phyloP scores from a whole-genome alignment of 139 green algal genomes.

The Edaphochlamys debaryana region DNA sequence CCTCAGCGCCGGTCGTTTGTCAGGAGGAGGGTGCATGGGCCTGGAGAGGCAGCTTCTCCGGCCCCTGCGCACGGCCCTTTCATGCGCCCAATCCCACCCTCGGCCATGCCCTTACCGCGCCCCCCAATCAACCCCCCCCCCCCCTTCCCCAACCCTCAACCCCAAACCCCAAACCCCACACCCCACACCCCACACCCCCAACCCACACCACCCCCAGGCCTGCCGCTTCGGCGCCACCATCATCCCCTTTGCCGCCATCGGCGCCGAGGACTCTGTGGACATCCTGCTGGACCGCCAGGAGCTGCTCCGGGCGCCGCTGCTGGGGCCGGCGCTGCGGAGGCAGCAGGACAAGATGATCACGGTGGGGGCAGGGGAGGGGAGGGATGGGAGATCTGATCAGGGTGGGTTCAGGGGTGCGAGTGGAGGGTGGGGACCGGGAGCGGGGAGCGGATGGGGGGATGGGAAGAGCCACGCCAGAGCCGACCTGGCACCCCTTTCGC shows the following conservation, averaged over 20 bases:
- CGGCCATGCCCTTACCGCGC: too few species aligned
- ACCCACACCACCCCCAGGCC: slow-evolving; percentile 67
- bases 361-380: not conserved
- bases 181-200: not conserved
- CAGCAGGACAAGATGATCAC: not conserved
- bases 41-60: too few species aligned
- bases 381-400: too few species aligned
- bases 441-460: not conserved
- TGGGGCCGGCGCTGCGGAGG: slow-evolving; percentile 65
- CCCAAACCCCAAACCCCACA: too few species aligned
- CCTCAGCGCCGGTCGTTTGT: too few species aligned
- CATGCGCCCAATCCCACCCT: too few species aligned
- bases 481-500: too few species aligned
- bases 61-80: too few species aligned
- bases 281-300: slow-evolving; percentile 56
- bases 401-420: not conserved
- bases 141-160: not conserved
- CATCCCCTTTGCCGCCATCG: slow-evolving; percentile 92
- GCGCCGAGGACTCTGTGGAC: slow-evolving; percentile 47
- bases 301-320: slow-evolving; percentile 65
- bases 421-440: not conserved
- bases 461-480: too few species aligned
- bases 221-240: slow-evolving; percentile 90
- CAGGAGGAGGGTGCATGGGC: too few species aligned
- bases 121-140: too few species aligned